phyloP scores from a whole-genome alignment of 2,329 filamentous ascomycete species.

The Davidsoniella australis region DNA sequence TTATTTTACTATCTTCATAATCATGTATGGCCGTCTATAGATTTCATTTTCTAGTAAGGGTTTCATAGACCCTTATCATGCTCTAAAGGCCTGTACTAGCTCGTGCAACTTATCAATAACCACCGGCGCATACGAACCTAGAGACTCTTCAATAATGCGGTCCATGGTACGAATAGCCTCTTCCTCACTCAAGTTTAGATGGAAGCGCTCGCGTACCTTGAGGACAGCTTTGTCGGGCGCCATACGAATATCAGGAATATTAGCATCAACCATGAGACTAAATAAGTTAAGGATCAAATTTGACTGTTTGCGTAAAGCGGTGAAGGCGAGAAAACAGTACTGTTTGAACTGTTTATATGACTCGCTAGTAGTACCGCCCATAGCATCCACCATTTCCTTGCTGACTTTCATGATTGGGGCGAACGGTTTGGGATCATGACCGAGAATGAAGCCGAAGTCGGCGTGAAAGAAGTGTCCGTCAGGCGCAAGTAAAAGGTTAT shows the following conservation, averaged over 20 bases:
- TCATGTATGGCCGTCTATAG: background rate
- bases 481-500: conserved; percentile 82
- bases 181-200: conserved; percentile 78
- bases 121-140: conserved; percentile 77
- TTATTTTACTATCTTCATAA: no score
- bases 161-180: conserved; percentile 82
- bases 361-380: conserved; percentile 69
- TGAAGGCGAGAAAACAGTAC: conserved; percentile 91
- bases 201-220: conserved; percentile 90
- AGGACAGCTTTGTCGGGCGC: conserved; percentile 86
- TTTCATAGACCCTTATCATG: conserved; percentile 22
- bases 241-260: conserved; percentile 85
- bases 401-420: conserved; percentile 93
- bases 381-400: conserved; percentile 96
- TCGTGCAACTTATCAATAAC: conserved; percentile 92
- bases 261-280: conserved; percentile 91
- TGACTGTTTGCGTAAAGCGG: conserved; percentile 72
- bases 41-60: conserved; percentile 11
- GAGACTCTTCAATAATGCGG: conserved; percentile 74
- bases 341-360: conserved; percentile 84
- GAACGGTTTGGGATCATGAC: conserved; percentile 92
- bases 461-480: conserved; percentile 95
- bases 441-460: conserved; percentile 95
- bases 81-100: conserved; percentile 77
- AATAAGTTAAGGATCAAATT: conserved; percentile 92